phyloP scores from a whole-genome alignment of 495 filamentous ascomycete species.

The Symbiotaphrina buchneri region DNA sequence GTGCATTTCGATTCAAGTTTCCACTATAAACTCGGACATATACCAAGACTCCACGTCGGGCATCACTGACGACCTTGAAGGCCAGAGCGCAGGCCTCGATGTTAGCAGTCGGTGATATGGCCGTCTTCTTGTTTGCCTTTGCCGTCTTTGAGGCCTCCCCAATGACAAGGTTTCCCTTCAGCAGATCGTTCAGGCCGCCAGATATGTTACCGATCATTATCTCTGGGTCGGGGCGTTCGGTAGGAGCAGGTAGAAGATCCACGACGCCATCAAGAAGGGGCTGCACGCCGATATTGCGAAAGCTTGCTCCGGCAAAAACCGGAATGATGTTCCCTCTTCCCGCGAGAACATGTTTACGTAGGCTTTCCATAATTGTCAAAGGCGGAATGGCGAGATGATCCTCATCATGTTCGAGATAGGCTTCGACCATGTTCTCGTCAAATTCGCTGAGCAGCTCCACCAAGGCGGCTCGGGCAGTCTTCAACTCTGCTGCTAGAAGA shows the following conservation, averaged over 20 bases:
- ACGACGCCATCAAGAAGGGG: constrained; percentile 75
- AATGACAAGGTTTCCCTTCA: constrained; percentile 23
- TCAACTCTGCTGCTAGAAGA: constrained; percentile 42
- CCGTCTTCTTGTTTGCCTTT: constrained; percentile 6
- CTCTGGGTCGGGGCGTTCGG: constrained; percentile 55
- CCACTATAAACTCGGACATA: constrained; percentile 89
- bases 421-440: constrained; percentile 69
- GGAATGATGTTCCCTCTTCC: constrained; percentile 46
- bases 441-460: constrained; percentile 70
- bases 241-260: constrained; percentile 67
- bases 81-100: constrained; percentile 64
- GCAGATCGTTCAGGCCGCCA: constrained; percentile 25
- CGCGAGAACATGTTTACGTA: constrained; percentile 49
- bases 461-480: constrained; percentile 49
- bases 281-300: constrained; percentile 85
- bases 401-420: constrained; percentile 53
- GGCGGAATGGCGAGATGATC: constrained; percentile 44
- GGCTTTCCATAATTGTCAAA: constrained; percentile 39
- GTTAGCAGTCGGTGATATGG: constrained; percentile 13
- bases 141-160: constrained; percentile 15
- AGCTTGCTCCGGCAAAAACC: constrained; percentile 78
- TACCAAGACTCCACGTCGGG: constrained; percentile 66
- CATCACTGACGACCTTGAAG: constrained; percentile 91
- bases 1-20: constrained; percentile 41
- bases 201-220: constrained; percentile 37